Base-by-base conservation (phyloP, 768 basidiomycete genomes). In the Rhodotorula diobovata region DNA sequence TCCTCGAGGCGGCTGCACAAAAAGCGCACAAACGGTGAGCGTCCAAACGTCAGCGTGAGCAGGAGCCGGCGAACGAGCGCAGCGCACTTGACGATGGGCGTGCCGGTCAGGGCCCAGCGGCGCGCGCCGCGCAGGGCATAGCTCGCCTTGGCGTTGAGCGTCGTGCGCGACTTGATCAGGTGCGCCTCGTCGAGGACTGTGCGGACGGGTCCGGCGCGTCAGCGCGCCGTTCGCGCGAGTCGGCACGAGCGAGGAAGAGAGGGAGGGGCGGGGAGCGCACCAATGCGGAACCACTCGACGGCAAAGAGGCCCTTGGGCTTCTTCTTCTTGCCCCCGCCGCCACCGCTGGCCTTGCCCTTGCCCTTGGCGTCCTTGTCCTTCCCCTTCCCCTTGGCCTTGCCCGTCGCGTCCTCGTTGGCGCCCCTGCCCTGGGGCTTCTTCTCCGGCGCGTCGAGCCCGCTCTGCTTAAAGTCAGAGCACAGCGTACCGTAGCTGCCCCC, bases 21-120 rank as follows among this genome's bases (percentile, higher is more conserved):
- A 12, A 21, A 21, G 18, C 18, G 45, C 6, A 21, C 15, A 16
- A 35, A n/a, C 8, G 2, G 25, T n/a, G n/a, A n/a, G n/a, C n/a
- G n/a, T n/a, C n/a, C n/a, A n/a, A n/a, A n/a, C n/a, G n/a, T n/a
- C n/a, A n/a, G n/a, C n/a, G n/a, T 15, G 18, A 32, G n/a, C 14
- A 18, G 28, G 12, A 4, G 4, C 10, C 32, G 32, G 20, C 39
- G 21, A 3, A 30, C 25, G 12, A 3, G 5, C 5, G 94, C 91
- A 12, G 95, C 83, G 72, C 88, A 87, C 79, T 98, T 98, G 66
- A 96, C 91, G 69, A 98, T 97, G 0, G 95, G 95, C 10, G 95
- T 98, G 21, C 92, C 89, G 85, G 92, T 95, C 39, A 95, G 87
- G 7, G 91, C 91, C 95, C 95, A 98, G 73, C 90, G 84, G 57